Percentiles rank a stretch among this genome's conserved stretches.
These are phyloP conservation scores for Trypanosoma avium DNA, from an alignment of 208 protist genomes.

Conservation along the genomic window DNA sequence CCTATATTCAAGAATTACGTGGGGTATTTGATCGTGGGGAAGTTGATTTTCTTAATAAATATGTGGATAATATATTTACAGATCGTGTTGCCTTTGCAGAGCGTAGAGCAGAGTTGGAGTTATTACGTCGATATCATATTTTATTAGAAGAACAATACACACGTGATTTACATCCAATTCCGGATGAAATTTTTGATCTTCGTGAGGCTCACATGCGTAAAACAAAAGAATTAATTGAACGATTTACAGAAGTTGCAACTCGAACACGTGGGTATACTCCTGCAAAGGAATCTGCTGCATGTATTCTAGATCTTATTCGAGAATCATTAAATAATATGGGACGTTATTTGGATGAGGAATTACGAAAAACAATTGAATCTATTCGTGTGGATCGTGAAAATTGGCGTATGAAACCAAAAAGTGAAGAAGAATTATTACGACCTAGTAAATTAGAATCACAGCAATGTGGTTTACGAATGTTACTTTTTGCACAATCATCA, in stretches of 20 bases:
- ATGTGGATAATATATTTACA: conserved; percentile 62
- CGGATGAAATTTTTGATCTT: conserved; percentile 73
- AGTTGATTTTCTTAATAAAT: conserved; percentile 64
- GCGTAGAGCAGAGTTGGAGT: conserved; percentile 47
- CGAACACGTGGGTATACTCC: conserved; percentile 61
- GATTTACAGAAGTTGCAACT: conserved; percentile 53
- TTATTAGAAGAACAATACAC: conserved; percentile 83
- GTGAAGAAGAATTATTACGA: conserved; percentile 63
- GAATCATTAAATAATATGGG: conserved; percentile 46
- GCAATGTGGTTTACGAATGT: conserved; percentile 82
- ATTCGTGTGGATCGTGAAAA: conserved; percentile 64
- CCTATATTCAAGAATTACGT: conserved; percentile 60
- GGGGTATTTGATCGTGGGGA: conserved; percentile 49
- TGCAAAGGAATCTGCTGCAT: conserved; percentile 42
- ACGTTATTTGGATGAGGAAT: conserved; percentile 62
- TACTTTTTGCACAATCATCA: conserved; percentile 82
- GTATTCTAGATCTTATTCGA: conserved; percentile 60
- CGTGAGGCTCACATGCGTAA: conserved; percentile 85
- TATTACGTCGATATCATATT: conserved; percentile 67
- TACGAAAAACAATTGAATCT: conserved; percentile 67
- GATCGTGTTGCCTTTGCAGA: conserved; percentile 44
- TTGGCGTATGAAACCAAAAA: conserved; percentile 69
- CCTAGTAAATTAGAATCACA: conserved; percentile 68
- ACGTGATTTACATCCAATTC: conserved; percentile 63
- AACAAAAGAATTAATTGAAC: conserved; percentile 66